These are phyloP conservation scores for Cladophialophora chaetospira DNA, from an alignment of 2,329 filamentous ascomycete genomes.

Conservation along the genomic window DNA sequence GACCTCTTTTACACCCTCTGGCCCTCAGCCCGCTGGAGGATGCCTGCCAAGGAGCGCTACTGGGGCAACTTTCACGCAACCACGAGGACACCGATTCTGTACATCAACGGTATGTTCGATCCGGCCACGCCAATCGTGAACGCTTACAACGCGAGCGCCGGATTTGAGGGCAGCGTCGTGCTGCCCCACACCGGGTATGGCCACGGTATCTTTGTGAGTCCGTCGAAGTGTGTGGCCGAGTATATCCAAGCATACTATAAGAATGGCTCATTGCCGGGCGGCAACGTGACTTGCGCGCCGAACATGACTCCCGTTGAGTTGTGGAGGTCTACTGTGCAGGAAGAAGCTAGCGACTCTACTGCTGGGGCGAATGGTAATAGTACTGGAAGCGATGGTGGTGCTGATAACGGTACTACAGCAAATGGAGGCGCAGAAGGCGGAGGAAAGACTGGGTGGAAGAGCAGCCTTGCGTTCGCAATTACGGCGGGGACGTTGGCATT, in stretches of 20 bases:
- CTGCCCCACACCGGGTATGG: conserved; percentile 25
- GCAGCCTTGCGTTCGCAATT: no score
- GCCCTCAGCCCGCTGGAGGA: conserved; percentile 23
- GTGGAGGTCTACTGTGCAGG: no score
- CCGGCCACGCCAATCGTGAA: conserved; percentile 33
- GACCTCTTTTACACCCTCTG: background rate
- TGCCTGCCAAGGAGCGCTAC: conserved; percentile 33
- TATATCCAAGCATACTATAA: conserved; percentile 39
- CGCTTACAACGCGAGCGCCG: conserved; percentile 33
- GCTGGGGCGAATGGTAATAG: no score
- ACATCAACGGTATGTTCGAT: conserved; percentile 35
- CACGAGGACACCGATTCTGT: conserved; percentile 34
- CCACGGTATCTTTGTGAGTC: conserved; percentile 33
- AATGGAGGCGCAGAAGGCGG: no score
- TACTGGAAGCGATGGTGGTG: no score
- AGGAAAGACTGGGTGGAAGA: no score
- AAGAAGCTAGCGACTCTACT: no score
- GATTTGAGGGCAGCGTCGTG: conserved; percentile 34
- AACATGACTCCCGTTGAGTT: no score
- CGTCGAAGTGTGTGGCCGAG: conserved; percentile 39
- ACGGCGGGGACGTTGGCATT: no score
- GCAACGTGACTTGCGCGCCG: no score
- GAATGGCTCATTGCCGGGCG: conserved; percentile 42
- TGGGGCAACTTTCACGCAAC: conserved; percentile 29
- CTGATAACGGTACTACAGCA: no score